These are phyloP conservation scores for Cryptosporidium sp. DNA, from an alignment of 169 alveolate genomes.

Conservation along the genomic window DNA sequence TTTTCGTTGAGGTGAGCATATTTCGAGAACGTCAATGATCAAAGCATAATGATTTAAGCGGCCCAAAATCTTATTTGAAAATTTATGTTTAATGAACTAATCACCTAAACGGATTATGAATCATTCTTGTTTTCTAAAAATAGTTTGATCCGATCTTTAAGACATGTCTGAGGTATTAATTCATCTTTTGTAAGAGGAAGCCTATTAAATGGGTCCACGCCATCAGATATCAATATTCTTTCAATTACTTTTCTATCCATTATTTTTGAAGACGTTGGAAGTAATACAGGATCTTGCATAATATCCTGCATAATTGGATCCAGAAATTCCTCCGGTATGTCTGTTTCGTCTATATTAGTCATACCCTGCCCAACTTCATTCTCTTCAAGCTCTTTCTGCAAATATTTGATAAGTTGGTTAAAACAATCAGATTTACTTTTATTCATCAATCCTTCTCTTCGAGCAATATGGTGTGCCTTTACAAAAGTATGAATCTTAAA, in stretches of 20 bases:
- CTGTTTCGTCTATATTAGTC: conserved; percentile 78
- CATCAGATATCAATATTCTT: conserved; percentile 91
- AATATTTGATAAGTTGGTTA: conserved; percentile 68
- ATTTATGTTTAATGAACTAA: neutral
- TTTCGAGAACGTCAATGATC: neutral
- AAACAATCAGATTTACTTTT: conserved; percentile 63
- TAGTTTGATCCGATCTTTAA: conserved; percentile 84
- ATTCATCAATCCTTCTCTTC: conserved; percentile 82
- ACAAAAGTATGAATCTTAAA: conserved; percentile 83
- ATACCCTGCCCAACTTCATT: conserved; percentile 61
- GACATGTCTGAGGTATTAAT: conserved; percentile 89
- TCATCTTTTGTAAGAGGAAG: conserved; percentile 88
- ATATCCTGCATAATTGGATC: conserved; percentile 92
- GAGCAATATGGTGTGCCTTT: conserved; percentile 83
- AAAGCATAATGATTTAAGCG: neutral
- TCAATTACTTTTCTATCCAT: conserved; percentile 92
- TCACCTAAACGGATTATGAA: neutral
- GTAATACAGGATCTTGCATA: conserved; percentile 93
- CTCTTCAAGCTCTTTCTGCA: conserved; percentile 69
- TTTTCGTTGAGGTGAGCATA: neutral
- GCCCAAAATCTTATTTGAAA: too few species aligned
- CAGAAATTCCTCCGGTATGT: conserved; percentile 90
- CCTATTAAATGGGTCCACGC: conserved; percentile 93
- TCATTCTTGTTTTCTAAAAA: conserved; percentile 75
- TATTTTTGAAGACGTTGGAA: conserved; percentile 90